Evolutionary conservation across 1,284 basidiomycete species (phyloP).

Genomic region (Ceratobasidium sp.): DNA sequence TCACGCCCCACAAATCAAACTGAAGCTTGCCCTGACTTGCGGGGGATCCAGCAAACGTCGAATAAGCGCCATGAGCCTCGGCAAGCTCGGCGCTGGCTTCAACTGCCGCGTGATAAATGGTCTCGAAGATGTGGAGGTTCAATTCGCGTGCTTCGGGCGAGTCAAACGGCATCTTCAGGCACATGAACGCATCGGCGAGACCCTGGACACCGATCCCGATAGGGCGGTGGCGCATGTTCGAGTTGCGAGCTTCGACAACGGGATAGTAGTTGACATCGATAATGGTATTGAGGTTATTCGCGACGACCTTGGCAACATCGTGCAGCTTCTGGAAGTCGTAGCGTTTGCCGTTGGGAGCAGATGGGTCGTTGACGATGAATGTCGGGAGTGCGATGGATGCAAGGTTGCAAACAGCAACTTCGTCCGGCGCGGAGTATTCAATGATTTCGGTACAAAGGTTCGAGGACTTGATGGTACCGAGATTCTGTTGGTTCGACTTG

Average conservation of each 20-base stretch:
- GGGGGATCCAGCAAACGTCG: conserved; percentile 93
- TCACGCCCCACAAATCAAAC: conserved; percentile 96
- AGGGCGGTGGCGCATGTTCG: conserved; percentile 98
- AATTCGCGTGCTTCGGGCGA: conserved; percentile 88
- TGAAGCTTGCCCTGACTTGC: conserved; percentile 91
- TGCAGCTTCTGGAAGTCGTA: conserved; percentile 98
- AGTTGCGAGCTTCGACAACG: conserved; percentile 88
- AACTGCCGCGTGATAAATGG: conserved; percentile 96
- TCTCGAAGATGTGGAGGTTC: conserved; percentile 98
- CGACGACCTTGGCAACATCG: conserved; percentile 92
- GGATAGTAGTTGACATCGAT: conserved; percentile 98
- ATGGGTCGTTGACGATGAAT: conserved; percentile 77
- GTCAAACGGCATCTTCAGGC: conserved; percentile 95
- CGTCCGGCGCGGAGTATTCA: conserved; percentile 97
- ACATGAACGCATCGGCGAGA: conserved; percentile 99
- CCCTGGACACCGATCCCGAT: conserved; percentile 99
- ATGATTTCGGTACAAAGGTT: conserved; percentile 99
- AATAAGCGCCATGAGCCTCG: conserved; percentile 85
- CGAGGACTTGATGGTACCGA: conserved; percentile 99
- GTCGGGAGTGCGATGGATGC: conserved; percentile 96
- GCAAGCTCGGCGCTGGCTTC: conserved; percentile 96
- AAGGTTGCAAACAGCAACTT: conserved; percentile 99
- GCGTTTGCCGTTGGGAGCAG: conserved; percentile 53
- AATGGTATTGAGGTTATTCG: conserved; percentile 94
- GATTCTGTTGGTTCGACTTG: conserved; percentile 98